phyloP scores from a whole-genome alignment of 441 rosid genomes.

The Omphalea diandra region DNA sequence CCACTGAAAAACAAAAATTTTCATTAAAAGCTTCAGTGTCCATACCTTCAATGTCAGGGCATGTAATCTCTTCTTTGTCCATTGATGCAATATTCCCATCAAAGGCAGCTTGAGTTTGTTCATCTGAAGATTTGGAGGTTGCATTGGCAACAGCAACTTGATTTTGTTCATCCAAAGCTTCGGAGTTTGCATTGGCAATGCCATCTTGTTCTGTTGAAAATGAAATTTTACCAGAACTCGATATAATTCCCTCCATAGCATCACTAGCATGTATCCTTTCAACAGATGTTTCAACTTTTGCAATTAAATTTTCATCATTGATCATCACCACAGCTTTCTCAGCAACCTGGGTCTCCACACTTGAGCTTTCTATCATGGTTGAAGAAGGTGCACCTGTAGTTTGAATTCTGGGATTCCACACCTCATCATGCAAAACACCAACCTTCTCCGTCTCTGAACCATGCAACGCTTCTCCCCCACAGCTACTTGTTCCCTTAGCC shows the following conservation, averaged over 20 bases:
- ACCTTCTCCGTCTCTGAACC: constrained; percentile 14
- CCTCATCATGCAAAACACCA: constrained; percentile 23
- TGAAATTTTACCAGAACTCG: constrained; percentile 20
- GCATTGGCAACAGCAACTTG: constrained; percentile 25
- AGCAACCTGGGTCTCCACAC: constrained; percentile 19
- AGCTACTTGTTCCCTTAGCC: constrained; percentile 18
- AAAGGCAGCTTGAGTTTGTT: constrained; percentile 28
- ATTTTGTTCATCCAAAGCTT: constrained; percentile 26
- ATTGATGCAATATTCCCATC: constrained; percentile 31
- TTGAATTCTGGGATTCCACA: constrained; percentile 17
- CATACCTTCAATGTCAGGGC: constrained; percentile 42
- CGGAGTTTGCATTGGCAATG: constrained; percentile 17
- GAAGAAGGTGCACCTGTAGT: constrained; percentile 17
- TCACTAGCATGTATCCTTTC: constrained; percentile 10
- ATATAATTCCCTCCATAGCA: constrained; percentile 14
- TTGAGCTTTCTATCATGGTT: constrained; percentile 20
- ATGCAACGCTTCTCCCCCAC: constrained; percentile 18
- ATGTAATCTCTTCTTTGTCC: constrained; percentile 29
- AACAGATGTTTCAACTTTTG: constrained; percentile 18
- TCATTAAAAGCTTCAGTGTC: constrained; percentile 41
- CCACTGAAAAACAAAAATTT: constrained; percentile 44
- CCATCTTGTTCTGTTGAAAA: constrained; percentile 20
- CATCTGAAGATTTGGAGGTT: constrained; percentile 22
- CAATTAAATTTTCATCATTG: constrained; percentile 21
- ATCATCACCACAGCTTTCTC: constrained; percentile 20